phyloP scores from a whole-genome alignment of 495 filamentous ascomycete genomes.

The Cercophora scortea region DNA sequence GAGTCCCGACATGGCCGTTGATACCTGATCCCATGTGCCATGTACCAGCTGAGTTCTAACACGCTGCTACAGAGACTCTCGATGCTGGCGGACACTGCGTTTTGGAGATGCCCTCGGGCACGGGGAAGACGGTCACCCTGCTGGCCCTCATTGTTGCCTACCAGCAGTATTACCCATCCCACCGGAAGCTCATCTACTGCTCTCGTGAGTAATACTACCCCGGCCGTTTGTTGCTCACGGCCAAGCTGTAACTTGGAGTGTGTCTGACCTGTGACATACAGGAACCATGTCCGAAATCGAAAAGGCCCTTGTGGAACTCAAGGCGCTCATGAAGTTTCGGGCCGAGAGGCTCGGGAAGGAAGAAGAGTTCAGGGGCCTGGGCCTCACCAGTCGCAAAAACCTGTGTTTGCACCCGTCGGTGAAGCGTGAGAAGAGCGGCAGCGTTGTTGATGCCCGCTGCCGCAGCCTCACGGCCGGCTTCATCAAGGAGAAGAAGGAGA shows the following conservation, averaged over 20 bases:
- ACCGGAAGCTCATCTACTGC: constrained; percentile 95
- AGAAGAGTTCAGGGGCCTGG: constrained; percentile 89
- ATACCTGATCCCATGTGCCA: neutral
- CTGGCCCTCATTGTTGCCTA: constrained; percentile 95
- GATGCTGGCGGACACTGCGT: constrained; percentile 94
- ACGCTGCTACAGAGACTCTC: constrained; percentile 59
- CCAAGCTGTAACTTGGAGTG: neutral
- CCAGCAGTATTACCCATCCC: constrained; percentile 82
- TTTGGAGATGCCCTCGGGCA: constrained; percentile 99
- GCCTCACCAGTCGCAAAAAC: constrained; percentile 94
- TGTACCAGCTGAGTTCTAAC: neutral
- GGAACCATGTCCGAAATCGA: constrained; percentile 90
- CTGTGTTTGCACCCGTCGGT: constrained; percentile 93
- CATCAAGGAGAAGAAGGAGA: constrained; percentile 91
- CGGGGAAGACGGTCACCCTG: constrained; percentile 93
- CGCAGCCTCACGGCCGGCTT: constrained; percentile 94
- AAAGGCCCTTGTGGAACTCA: constrained; percentile 89
- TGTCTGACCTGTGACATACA: constrained; percentile 6
- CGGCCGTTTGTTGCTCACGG: constrained; percentile 1
- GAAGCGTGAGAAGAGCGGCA: constrained; percentile 89
- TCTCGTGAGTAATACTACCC: constrained; percentile 64
- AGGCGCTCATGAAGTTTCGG: constrained; percentile 89
- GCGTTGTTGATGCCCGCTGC: constrained; percentile 88
- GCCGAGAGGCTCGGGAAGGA: constrained; percentile 74
- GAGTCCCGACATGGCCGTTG: neutral